These are phyloP conservation scores for Tolypocladium inflatum DNA, from an alignment of 2,329 filamentous ascomycete species.

Conservation along the genomic window DNA sequence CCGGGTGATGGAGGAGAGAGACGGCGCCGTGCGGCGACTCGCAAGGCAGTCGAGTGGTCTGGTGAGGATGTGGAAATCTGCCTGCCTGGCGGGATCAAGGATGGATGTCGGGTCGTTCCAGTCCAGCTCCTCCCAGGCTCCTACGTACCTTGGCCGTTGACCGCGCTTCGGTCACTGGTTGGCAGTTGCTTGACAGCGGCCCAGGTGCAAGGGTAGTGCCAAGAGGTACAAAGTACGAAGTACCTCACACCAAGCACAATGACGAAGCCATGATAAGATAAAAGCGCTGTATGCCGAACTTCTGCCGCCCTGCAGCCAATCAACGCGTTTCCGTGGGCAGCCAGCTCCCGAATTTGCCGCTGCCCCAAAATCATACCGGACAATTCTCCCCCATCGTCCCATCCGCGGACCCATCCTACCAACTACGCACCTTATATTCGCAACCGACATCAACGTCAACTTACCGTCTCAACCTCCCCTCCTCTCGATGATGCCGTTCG, in stretches of 20 bases:
- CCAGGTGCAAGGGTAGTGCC: neutral
- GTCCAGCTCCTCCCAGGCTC: neutral
- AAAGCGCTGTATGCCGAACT: slow-evolving; percentile 8
- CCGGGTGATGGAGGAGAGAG: neutral
- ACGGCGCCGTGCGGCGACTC: neutral
- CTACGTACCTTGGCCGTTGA: neutral
- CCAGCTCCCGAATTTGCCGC: neutral
- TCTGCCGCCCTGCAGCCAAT: slow-evolving; percentile 17
- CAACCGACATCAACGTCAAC: neutral
- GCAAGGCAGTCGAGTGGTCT: neutral
- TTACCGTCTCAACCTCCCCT: neutral
- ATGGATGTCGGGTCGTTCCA: neutral
- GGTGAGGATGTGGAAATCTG: neutral
- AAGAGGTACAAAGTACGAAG: slow-evolving; percentile 5
- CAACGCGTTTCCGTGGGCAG: slow-evolving; percentile 10
- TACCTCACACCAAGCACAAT: neutral
- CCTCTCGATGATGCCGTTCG: slow-evolving; percentile 24
- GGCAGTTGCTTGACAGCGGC: neutral
- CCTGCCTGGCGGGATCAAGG: neutral
- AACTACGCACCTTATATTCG: neutral
- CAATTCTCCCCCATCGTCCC: neutral
- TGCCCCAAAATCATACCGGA: neutral
- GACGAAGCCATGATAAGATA: neutral
- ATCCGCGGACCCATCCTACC: neutral
- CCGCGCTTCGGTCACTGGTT: neutral